These are phyloP conservation scores for Fonsecaea erecta DNA, from an alignment of 2,329 filamentous ascomycete genomes.

Conservation along the genomic window DNA sequence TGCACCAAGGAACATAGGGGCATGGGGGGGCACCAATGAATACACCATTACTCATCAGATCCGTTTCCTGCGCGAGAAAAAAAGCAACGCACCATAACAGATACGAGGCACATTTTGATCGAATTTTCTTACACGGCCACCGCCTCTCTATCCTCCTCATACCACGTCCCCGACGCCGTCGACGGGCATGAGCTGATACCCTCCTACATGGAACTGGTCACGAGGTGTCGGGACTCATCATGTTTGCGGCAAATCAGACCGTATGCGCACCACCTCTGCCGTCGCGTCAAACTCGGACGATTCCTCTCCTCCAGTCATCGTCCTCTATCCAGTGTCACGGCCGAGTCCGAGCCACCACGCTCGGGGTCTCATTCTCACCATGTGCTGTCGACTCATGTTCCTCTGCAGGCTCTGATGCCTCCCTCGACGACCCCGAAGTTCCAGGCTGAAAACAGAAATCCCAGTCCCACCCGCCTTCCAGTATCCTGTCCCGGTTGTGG, in stretches of 20 bases:
- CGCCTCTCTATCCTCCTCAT: neutral
- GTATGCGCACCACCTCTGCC: neutral
- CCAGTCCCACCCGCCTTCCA: slow-evolving; percentile 45
- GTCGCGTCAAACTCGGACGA: neutral
- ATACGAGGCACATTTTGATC: too few species aligned
- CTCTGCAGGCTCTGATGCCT: neutral
- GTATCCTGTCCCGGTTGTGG: slow-evolving; percentile 66
- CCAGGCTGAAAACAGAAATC: neutral
- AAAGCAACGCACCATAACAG: too few species aligned
- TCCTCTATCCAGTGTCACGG: slow-evolving; percentile 2
- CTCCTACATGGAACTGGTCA: slow-evolving; percentile 1
- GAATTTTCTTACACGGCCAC: neutral
- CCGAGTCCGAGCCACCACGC: neutral
- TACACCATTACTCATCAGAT: too few species aligned
- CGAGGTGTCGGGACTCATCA: neutral
- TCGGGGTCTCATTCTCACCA: neutral
- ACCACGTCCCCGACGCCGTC: neutral
- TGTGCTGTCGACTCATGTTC: neutral
- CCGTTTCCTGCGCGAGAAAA: too few species aligned
- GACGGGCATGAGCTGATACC: slow-evolving; percentile 2
- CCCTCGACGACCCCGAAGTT: neutral
- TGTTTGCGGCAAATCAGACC: neutral
- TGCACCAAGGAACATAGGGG: too few species aligned
- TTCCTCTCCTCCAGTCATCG: neutral
- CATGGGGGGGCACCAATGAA: too few species aligned